phyloP scores from a whole-genome alignment of 768 basidiomycete genomes.

The Lactifluus hygrophoroides region DNA sequence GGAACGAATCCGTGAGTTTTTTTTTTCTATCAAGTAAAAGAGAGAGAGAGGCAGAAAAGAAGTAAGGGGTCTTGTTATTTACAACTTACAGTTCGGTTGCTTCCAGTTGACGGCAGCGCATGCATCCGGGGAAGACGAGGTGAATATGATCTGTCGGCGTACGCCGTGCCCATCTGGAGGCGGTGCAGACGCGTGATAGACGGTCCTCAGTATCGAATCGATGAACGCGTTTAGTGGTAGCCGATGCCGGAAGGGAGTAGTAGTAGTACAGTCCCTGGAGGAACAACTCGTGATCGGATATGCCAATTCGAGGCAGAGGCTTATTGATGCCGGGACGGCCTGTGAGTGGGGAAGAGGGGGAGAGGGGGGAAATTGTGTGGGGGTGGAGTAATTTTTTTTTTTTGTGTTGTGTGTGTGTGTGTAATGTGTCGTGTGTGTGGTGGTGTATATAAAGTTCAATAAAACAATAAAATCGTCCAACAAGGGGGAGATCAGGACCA shows the following conservation, averaged over 20 bases:
- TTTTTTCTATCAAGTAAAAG: not conserved
- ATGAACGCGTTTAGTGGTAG: conserved; percentile 75
- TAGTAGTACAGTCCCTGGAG: conserved; percentile 19
- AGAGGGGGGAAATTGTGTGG: not conserved
- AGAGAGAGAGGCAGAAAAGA: not conserved
- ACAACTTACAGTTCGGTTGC: conserved; percentile 94
- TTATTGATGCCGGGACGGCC: conserved; percentile 53
- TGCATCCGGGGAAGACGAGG: conserved; percentile 83
- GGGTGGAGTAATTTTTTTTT: conserved; percentile 1
- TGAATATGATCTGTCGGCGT: conserved; percentile 81
- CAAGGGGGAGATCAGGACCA: not conserved
- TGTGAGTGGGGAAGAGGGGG: too few relatives aligned
- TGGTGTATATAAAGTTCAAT: conserved; percentile 14
- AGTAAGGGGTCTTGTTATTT: not conserved
- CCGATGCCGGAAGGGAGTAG: conserved; percentile 39
- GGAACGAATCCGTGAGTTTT: not conserved
- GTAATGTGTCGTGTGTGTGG: too few relatives aligned
- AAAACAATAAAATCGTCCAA: not conserved
- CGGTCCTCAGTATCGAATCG: conserved; percentile 74
- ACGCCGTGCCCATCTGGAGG: conserved; percentile 38
- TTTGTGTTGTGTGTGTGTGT: too few relatives aligned
- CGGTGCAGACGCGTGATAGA: conserved; percentile 58
- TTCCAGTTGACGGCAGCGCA: conserved; percentile 97
- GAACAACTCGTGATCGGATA: conserved; percentile 47
- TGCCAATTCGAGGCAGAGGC: conserved; percentile 77